Evolutionary conservation across 2,329 filamentous ascomycete species (phyloP), one percentile per base, ranked within the genome.

Genomic region (Diaporthe sp.): DNA sequence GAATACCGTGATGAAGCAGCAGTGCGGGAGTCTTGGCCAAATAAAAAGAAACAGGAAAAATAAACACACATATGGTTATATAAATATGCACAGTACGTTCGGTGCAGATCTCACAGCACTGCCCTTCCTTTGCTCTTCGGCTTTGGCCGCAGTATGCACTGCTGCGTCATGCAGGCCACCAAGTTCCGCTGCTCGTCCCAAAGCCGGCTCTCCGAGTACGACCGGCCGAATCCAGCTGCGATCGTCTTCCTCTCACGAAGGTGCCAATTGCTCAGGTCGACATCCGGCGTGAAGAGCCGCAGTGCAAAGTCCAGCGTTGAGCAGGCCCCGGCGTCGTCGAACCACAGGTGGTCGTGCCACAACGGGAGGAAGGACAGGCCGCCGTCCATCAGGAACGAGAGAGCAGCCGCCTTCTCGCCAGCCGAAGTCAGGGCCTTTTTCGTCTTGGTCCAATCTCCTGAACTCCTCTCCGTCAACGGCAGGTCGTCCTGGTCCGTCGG

Each of bases 261-360:
- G 77, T 84, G 81, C 87, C 87, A 89, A 30, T 81, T 66, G 9
- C 78, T 77, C 55, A 88, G 12, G 69, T 87, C 81, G 0, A 86
- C 72, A 0, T 83, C 81, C 0, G 81, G 82, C 1, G 78, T 79
- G 74, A 87, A 86, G 9, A 87, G 76, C 0, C 87, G 80, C 73
- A 89, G 73, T 4, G 88, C 84, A 78, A 89, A 89, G 76, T 89
- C 87, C n/a, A 89, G 77, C 13, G 83, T 85, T 2, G 84, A 85
- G 69, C 84, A 87, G 2, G 87, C 86, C 9, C 77, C 82, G 0
- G 81, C 82, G 50, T 89, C 86, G 2, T 85, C 83, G 50, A 88
- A 81, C 77, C 82, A 86, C 80, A 83, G 77, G 13, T 86, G 82
- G 68, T 80, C 82, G 69, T 87, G 86, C 1, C 79, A 80, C 67